Evolutionary conservation across 164 flowering plant species (phyloP), one percentile per base, ranked within the genome.

Genomic region (Magnolia officinalis): DNA sequence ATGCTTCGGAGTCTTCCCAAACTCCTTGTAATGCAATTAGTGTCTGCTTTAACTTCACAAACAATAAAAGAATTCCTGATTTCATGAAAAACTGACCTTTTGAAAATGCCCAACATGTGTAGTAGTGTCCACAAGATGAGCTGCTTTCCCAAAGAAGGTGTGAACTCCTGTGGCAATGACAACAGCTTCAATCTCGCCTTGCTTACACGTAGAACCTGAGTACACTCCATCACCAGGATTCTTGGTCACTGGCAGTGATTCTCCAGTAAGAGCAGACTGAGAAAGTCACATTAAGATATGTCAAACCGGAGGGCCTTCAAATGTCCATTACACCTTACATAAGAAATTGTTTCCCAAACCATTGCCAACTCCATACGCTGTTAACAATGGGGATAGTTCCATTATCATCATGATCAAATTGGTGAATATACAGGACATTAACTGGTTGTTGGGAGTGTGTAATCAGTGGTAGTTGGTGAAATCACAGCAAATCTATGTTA

Each of bases 201-300:
- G 95, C 82, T 91, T 91, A 80, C 95, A 91, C 21, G 97, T 92
- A 74, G 95, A 92, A 76, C 97, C 97, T 18, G 93, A 92, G 82
- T 87, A 92, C 63, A 92, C 92, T 26, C 85, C 93, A 63, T 86
- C 91, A 50, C 95, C 95, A 26, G 95, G 89, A 82, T 83, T 79
- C 81, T 89, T 92, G 51, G 93, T 89, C 21, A 92, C 97, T 64
- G 94, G 94, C 70, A 92, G 87, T 49, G 97, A 90, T 69, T 92
- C 97, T 77, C 93, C 97, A 6, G 93, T 91, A 45, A 91, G 90
- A 64, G 95, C 90, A 76, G 93, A 92, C 97, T 90, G 86, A 69
- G 20, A 83, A 75, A 55, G 31, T 49, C 45, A n/a, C 61, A 77
- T 75, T 18, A 2, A 16, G 51, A 75, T 67, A 29, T 61, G 52